A percentile compares a stretch with the other conserved stretches of the same genome.
These are phyloP conservation scores for Allium cepa DNA, from an alignment of 106 monocot species.

Conservation along the genomic window DNA sequence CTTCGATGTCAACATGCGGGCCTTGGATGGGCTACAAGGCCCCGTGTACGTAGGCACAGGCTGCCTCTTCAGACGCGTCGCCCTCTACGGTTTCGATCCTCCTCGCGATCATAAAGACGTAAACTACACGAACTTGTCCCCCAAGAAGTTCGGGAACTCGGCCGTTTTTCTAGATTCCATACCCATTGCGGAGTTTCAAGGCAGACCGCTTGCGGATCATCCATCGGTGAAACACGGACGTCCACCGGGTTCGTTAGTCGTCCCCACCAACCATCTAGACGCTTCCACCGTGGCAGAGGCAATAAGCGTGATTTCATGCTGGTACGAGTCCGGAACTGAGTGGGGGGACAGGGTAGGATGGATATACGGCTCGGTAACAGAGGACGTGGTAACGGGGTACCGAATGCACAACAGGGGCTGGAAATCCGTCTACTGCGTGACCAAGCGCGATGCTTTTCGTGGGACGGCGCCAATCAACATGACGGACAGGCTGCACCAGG, in stretches of 20 bases:
- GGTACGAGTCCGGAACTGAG: conserved; percentile 94
- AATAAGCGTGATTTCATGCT: conserved; percentile 84
- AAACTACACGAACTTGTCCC: conserved; percentile 41
- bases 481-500: conserved; percentile 85
- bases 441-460: conserved; percentile 54
- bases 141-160: conserved; percentile 81
- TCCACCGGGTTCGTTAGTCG: conserved; percentile 53
- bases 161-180: conserved; percentile 67
- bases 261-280: conserved; percentile 55
- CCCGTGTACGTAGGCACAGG: conserved; percentile 68
- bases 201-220: conserved; percentile 78
- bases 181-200: conserved; percentile 68
- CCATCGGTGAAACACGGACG: conserved; percentile 74
- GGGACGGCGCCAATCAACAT: conserved; percentile 75
- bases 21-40: conserved; percentile 71
- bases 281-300: conserved; percentile 87
- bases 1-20: conserved; percentile 95
- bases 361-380: conserved; percentile 91
- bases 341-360: conserved; percentile 86
- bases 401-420: conserved; percentile 93
- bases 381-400: conserved; percentile 75
- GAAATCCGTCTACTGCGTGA: conserved; percentile 76
- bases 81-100: conserved; percentile 64
- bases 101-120: conserved; percentile 47
- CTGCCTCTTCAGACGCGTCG: conserved; percentile 52